A percentile compares a stretch with the other conserved stretches of the same genome.
These are phyloP conservation scores for Gynochthodes officinalis DNA, from an alignment of 257 asterid genomes.

Conservation along the genomic window DNA sequence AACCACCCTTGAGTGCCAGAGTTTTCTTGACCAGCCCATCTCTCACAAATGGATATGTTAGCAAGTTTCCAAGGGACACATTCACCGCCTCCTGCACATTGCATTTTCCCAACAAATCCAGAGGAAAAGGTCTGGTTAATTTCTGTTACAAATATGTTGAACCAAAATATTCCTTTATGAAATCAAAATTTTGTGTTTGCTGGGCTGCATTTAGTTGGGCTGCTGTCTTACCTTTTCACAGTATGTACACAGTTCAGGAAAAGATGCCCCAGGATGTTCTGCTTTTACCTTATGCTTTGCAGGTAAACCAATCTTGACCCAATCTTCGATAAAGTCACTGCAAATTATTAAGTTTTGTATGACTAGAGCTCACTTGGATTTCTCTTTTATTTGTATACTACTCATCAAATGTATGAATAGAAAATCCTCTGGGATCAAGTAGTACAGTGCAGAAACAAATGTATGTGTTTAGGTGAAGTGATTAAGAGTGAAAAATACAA, in stretches of 20 bases:
- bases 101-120: neutral
- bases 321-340: slow-evolving; percentile 93
- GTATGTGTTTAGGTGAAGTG: neutral
- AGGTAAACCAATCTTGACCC: slow-evolving; percentile 81
- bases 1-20: slow-evolving; percentile 79
- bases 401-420: neutral
- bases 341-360: neutral
- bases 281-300: slow-evolving; percentile 71
- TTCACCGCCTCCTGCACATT: slow-evolving; percentile 85
- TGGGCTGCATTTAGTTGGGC: neutral
- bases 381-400: neutral
- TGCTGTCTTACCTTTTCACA: slow-evolving; percentile 66
- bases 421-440: too few relatives aligned
- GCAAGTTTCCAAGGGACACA: slow-evolving; percentile 81
- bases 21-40: slow-evolving; percentile 85
- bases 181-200: neutral
- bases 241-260: slow-evolving; percentile 46
- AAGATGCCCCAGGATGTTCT: slow-evolving; percentile 25
- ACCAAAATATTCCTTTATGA: neutral
- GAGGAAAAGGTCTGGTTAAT: neutral
- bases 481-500: neutral
- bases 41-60: slow-evolving; percentile 84
- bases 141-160: neutral
- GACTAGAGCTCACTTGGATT: neutral
- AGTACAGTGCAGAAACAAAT: neutral